phyloP scores from a whole-genome alignment of 139 green algal species.

The Tetraselmis striata region DNA sequence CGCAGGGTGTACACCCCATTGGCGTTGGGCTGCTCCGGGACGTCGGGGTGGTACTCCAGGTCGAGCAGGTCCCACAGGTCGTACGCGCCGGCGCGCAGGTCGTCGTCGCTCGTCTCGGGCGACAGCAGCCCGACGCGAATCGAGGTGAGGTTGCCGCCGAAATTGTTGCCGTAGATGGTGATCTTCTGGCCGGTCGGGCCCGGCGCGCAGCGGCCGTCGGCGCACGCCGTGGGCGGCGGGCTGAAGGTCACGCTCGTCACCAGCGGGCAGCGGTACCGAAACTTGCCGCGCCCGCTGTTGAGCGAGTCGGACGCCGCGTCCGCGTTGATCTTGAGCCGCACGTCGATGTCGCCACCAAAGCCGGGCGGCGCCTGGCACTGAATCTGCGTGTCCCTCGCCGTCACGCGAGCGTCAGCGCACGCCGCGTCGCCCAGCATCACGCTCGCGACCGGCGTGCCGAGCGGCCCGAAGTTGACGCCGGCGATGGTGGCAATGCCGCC shows the following conservation, averaged over 20 bases:
- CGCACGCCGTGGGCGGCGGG: not conserved
- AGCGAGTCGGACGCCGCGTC: not conserved
- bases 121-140: slow-evolving; percentile 8
- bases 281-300: slow-evolving; percentile 14
- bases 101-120: not conserved
- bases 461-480: slow-evolving; percentile 18
- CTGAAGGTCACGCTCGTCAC: not conserved
- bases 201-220: not conserved
- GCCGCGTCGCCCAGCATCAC: slow-evolving; percentile 8
- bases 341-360: slow-evolving; percentile 5
- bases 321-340: slow-evolving; percentile 10
- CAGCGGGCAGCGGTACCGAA: slow-evolving; percentile 11
- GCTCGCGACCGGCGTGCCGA: not conserved
- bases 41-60: not conserved
- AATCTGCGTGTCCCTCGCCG: slow-evolving; percentile 8
- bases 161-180: not conserved
- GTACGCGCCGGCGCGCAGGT: not conserved
- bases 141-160: not conserved
- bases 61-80: not conserved
- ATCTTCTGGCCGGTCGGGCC: slow-evolving; percentile 5
- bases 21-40: not conserved
- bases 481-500: slow-evolving; percentile 7
- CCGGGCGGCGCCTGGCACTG: slow-evolving; percentile 9
- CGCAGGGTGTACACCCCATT: slow-evolving; percentile 9
- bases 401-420: slow-evolving; percentile 2